Conservation (phyloP, 2,329 filamentous ascomycete species). For the Dactylella cylindrospora region DNA sequence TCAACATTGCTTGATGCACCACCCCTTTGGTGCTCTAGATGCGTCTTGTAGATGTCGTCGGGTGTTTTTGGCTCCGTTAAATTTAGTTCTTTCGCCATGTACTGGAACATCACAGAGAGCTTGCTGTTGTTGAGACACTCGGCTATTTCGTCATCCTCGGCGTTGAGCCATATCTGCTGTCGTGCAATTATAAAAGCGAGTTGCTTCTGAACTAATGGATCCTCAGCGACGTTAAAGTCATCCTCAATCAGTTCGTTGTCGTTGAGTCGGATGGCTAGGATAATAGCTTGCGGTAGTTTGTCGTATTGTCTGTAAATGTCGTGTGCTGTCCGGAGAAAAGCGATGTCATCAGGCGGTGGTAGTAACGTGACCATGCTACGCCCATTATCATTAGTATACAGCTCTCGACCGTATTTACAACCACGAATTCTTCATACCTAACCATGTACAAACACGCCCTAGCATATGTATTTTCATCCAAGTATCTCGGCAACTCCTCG, state of each 20-base stretch:
- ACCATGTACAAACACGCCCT: constrained; percentile 97
- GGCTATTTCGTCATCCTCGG: constrained; percentile 71
- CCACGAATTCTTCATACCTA: constrained; percentile 52
- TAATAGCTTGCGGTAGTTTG: constrained; percentile 88
- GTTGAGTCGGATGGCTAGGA: constrained; percentile 89
- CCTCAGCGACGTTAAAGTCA: constrained; percentile 77
- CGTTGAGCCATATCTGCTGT: constrained; percentile 82
- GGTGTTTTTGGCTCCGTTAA: constrained; percentile 95
- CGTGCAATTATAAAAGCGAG: constrained; percentile 89
- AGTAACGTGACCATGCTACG: constrained; percentile 88
- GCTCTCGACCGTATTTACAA: background rate
- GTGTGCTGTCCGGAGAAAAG: constrained; percentile 89
- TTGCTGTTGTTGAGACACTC: constrained; percentile 87
- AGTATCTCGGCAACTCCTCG: constrained; percentile 79
- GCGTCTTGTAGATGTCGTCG: constrained; percentile 99
- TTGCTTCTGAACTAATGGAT: constrained; percentile 84
- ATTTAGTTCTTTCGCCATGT: constrained; percentile 91
- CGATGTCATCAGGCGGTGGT: constrained; percentile 95
- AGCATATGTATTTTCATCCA: constrained; percentile 91
- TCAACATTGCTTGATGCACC: constrained; percentile 84
- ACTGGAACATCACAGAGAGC: constrained; percentile 88
- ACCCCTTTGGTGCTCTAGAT: constrained; percentile 91
- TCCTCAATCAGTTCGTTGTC: constrained; percentile 77
- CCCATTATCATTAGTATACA: constrained; percentile 8
- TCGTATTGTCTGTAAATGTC: constrained; percentile 91